Percentiles rank a stretch among this genome's conserved stretches.
These are phyloP conservation scores for Epichloe sibirici DNA, from an alignment of 2,329 filamentous ascomycete species.

Conservation along the genomic window DNA sequence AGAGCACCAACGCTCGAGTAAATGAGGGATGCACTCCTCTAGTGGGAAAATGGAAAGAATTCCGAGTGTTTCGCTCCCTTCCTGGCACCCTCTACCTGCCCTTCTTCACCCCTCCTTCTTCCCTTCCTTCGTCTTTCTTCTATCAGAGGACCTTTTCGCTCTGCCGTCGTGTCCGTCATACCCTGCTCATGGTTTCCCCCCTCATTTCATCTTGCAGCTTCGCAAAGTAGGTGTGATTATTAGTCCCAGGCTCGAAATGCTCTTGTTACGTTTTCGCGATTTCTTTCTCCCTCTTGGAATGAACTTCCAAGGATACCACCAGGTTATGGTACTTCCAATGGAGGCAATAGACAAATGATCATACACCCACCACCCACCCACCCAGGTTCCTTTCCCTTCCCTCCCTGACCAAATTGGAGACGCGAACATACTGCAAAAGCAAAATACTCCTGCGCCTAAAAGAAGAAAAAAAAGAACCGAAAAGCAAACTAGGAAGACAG, in stretches of 20 bases:
- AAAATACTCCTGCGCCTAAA: conserved; percentile 1
- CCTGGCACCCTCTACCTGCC: not conserved
- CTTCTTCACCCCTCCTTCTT: not conserved
- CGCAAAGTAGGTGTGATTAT: not conserved
- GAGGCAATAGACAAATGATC: conserved; percentile 1
- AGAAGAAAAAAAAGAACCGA: not conserved
- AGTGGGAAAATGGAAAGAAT: not conserved
- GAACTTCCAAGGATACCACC: not conserved
- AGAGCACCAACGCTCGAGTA: not conserved
- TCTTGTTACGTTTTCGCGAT: not conserved
- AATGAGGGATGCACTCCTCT: not conserved
- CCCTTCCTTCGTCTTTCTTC: not conserved
- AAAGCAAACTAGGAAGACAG: not conserved
- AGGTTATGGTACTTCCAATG: not conserved
- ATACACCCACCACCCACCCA: conserved; percentile 1
- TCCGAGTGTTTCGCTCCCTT: not conserved
- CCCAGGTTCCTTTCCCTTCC: not conserved
- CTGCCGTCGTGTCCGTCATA: not conserved
- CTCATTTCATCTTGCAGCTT: not conserved
- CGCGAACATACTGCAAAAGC: not conserved
- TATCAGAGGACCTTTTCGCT: not conserved
- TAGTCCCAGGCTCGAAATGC: not conserved
- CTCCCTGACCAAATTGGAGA: not conserved
- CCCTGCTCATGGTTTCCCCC: not conserved
- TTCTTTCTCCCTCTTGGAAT: not conserved